Percentiles rank a stretch among this genome's conserved stretches.
phyloP scores from a whole-genome alignment of 2,329 filamentous ascomycete species.

The Phaeosphaeriaceae sp. region DNA sequence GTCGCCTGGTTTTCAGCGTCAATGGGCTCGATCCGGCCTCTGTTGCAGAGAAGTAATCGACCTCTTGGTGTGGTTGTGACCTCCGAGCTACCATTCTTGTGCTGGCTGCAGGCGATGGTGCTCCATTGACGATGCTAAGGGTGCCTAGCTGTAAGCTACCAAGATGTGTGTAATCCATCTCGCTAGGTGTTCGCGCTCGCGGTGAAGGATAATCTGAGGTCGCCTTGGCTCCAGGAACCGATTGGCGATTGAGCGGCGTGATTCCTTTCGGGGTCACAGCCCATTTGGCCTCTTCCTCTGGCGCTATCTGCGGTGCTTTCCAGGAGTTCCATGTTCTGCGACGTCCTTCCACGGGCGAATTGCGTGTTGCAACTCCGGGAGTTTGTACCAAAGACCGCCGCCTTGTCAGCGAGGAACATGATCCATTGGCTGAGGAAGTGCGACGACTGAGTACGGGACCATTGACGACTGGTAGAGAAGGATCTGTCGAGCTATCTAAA shows the following conservation, averaged over 20 bases:
- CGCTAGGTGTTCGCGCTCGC: slow-evolving; percentile 50
- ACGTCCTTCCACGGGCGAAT: slow-evolving; percentile 38
- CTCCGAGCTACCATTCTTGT: slow-evolving; percentile 21
- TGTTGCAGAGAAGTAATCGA: slow-evolving; percentile 40
- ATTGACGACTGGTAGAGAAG: slow-evolving; percentile 4
- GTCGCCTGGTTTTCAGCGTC: slow-evolving; percentile 27
- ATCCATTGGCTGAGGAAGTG: slow-evolving; percentile 29
- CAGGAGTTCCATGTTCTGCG: slow-evolving; percentile 46
- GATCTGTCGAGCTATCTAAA: slow-evolving; percentile 29
- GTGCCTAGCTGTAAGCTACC: slow-evolving; percentile 53
- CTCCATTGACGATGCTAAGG: slow-evolving; percentile 57
- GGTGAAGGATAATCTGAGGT: slow-evolving; percentile 28
- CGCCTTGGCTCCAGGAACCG: slow-evolving; percentile 29
- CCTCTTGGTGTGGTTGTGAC: slow-evolving; percentile 18
- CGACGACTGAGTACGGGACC: slow-evolving; percentile 29
- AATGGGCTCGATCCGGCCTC: slow-evolving; percentile 27
- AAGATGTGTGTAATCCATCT: slow-evolving; percentile 53
- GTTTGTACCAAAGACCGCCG: slow-evolving; percentile 50
- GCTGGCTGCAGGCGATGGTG: slow-evolving; percentile 55
- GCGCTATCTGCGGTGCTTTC: slow-evolving; percentile 32
- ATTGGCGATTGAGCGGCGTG: slow-evolving; percentile 30
- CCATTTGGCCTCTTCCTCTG: slow-evolving; percentile 43
- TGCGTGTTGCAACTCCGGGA: slow-evolving; percentile 50
- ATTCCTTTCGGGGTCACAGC: slow-evolving; percentile 20
- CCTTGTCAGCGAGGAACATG: slow-evolving; percentile 42